These are phyloP conservation scores for Citrus trifoliata DNA, from an alignment of 345 rosid genomes.

Conservation along the genomic window DNA sequence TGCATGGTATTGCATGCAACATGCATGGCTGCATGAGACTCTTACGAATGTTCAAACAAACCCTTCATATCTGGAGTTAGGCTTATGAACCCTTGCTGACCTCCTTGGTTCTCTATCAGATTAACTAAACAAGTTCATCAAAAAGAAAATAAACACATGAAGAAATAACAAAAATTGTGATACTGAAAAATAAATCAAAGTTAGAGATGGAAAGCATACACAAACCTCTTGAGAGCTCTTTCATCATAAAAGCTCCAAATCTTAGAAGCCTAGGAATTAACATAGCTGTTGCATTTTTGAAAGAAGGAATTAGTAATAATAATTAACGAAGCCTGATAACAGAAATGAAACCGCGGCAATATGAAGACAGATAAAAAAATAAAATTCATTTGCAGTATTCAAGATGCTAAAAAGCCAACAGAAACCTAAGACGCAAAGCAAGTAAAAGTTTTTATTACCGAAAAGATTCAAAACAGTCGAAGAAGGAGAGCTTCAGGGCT, in stretches of 20 bases:
- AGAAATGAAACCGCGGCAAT: neutral
- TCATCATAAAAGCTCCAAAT: constrained; percentile 35
- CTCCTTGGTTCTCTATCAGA: too few relatives aligned
- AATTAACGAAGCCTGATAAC: neutral
- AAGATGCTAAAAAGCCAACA: neutral
- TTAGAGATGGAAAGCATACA: neutral
- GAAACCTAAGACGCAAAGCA: neutral
- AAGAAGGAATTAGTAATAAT: neutral
- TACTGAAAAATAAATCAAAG: neutral
- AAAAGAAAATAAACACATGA: neutral
- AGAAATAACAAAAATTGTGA: neutral
- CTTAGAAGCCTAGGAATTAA: constrained; percentile 35
- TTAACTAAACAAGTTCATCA: neutral
- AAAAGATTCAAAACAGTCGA: too few relatives aligned
- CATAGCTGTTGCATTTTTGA: constrained; percentile 30
- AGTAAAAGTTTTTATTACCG: too few relatives aligned
- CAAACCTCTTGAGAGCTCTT: constrained; percentile 49
- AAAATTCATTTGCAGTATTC: neutral
- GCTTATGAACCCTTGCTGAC: too few relatives aligned
- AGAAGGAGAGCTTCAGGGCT: neutral
- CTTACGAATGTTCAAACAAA: too few relatives aligned
- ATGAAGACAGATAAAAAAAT: neutral
- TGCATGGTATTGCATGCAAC: too few relatives aligned
- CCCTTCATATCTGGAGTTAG: too few relatives aligned
- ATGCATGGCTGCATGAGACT: too few relatives aligned